Base-by-base conservation (phyloP, 1,284 basidiomycete genomes). In the Pseudomicrostroma phylloplanum region DNA sequence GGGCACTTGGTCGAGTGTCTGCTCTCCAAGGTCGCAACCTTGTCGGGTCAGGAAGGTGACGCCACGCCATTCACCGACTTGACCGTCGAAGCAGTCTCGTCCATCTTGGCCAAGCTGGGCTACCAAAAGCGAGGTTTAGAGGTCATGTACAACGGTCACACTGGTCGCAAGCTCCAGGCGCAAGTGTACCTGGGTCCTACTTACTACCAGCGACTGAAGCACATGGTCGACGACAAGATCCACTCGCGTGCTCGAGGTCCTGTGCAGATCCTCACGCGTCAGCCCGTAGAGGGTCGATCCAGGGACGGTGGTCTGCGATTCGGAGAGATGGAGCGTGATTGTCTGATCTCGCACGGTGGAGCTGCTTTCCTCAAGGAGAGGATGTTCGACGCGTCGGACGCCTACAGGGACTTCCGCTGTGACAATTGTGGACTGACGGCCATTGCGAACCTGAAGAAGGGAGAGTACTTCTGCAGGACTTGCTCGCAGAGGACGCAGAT, bases 201-300 rank as follows among this genome's bases (percentile, higher is more conserved):
- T 1, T 99, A 99, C 81, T 99, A 99, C 81, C 94, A 98, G 81
- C 89, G 94, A 58, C 84, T 99, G 71, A 99, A 99, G 83, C 94
- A 99, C 82, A 99, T 99, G 94, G 94, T 99, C 58, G 93, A 96
- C 80, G 94, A 99, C 82, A 99, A 99, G 84, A 99, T 98, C 67
- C 94, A 99, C 82, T 94, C 93, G 26, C 87, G 94, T 70, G 96
- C 96, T 15, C 83, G 96, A 80, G 96, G 96, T 17, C 96, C 96
- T 4, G 90, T 98, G 9, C 96, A 98, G 81, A 98, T 98, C 75
- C 81, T 99, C 74, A 98, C 94, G 21, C 84, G 96, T 57, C 96
- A 99, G 80, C 96, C 94, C 6, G 96, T 98, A n/a, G 96, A 98
- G 80, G 96, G 96, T 86, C 87, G 96, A 81, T 91, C 89, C 85